Percentiles rank a stretch among this genome's conserved stretches.
phyloP scores from a whole-genome alignment of 2,329 filamentous ascomycete genomes.

The Cladosporium sphaerospermum region DNA sequence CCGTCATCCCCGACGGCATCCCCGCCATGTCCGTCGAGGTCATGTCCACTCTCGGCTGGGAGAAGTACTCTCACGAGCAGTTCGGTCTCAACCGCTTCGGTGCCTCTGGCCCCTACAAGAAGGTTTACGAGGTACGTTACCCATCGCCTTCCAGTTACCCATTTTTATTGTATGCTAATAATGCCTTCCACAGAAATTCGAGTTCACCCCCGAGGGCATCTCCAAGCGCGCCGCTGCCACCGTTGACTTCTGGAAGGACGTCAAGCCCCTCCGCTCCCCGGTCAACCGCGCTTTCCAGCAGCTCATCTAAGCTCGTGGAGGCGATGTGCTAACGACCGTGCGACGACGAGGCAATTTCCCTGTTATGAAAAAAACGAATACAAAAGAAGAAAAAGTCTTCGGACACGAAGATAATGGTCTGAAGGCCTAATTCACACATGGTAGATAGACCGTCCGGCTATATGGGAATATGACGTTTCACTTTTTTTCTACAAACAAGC shows the following conservation, averaged over 20 bases:
- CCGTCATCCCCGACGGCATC: slow-evolving; percentile 87
- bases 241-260: slow-evolving; percentile 95
- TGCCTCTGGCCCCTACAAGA: slow-evolving; percentile 93
- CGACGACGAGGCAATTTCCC: background rate
- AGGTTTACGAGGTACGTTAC: slow-evolving; percentile 73
- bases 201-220: slow-evolving; percentile 96
- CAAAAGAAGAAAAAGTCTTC: background rate
- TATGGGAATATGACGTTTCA: slow-evolving; percentile 10
- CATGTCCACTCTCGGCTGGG: slow-evolving; percentile 96
- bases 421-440: background rate
- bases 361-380: background rate
- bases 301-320: slow-evolving; percentile 61
- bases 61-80: slow-evolving; percentile 98
- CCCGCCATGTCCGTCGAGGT: slow-evolving; percentile 91
- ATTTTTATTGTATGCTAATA: background rate
- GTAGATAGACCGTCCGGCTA: slow-evolving; percentile 10
- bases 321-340: slow-evolving; percentile 8
- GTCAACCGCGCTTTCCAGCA: slow-evolving; percentile 98
- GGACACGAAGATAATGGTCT: background rate
- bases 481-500: background rate
- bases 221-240: slow-evolving; percentile 89
- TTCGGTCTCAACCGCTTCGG: slow-evolving; percentile 99
- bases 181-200: slow-evolving; percentile 71
- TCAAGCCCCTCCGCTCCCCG: slow-evolving; percentile 80
- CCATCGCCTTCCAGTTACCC: background rate